Base-by-base conservation (phyloP, 2,329 filamentous ascomycete genomes). In the Macroventuria anomochaeta region DNA sequence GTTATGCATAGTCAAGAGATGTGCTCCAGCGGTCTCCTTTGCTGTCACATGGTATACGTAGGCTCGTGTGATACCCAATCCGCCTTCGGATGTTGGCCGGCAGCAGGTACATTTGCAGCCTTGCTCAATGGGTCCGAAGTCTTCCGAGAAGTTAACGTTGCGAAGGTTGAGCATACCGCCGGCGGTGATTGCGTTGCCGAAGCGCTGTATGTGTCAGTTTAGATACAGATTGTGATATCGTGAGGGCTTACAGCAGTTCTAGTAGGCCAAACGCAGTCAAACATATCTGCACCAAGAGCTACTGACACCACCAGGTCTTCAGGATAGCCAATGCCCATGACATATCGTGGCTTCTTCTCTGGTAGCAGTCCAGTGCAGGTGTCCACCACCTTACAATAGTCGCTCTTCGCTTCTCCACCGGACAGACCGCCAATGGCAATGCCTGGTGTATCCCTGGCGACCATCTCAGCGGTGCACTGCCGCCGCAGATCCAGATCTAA, bases 221-320 rank as follows among this genome's bases (percentile, higher is more conserved):
- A 33, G 36, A 17, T 55, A 25, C 20, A 26, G 29, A 37, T 39
- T 33, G 4, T 0, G 18, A 31, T 29, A 21, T 25, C 33, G 6
- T 8, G 5, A 38, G 31, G 36, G 29, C 81, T 71, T 76, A 85
- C 83, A 7, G 95, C 95, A 29, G 95, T 99, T 47, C 95, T 83
- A 4, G 95, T 97, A 1, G 95, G 96, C 95, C 95, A 99, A 6
- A 99, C 95, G 71, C 96, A 99, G 77, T 99, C 95, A 72, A 99
- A 99, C 95, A 99, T 99, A 76, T 99, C 95, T 41, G 95, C 95
- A 3, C 95, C 95, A 0, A 99, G 82, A 1, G 95, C 95, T 3
- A 97, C 88, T 46, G 91, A 96, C 32, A 99, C 93, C 2, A 99
- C 85, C 50, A 99, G 81, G 70, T 99, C 95, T 77, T 97, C 95